Evolutionary conservation across 306 rosid genomes (phyloP).

Genomic region (Trifolium fragiferum): DNA sequence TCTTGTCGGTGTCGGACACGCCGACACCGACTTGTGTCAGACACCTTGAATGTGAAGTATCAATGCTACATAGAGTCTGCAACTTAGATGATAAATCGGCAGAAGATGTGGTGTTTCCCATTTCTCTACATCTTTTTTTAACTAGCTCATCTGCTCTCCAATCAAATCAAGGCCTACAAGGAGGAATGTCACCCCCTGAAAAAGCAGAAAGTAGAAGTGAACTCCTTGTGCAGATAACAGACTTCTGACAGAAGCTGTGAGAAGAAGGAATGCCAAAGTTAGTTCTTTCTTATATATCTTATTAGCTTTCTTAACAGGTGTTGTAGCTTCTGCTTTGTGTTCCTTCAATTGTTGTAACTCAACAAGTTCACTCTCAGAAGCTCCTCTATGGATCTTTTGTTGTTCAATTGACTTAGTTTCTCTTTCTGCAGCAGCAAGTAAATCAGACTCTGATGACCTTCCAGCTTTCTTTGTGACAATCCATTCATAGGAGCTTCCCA

Average conservation of each 20-base stretch:
- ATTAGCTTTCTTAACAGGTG: slow-evolving; percentile 65
- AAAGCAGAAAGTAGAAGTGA: slow-evolving; percentile 92
- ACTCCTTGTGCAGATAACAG: slow-evolving; percentile 92
- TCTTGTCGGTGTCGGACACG: background rate
- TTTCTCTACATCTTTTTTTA: slow-evolving; percentile 15
- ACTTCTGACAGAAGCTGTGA: slow-evolving; percentile 86
- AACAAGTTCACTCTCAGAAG: slow-evolving; percentile 76
- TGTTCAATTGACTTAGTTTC: slow-evolving; percentile 64
- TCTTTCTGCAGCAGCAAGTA: slow-evolving; percentile 74
- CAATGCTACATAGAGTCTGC: too few relatives aligned
- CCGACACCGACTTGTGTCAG: too few relatives aligned
- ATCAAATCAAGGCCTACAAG: slow-evolving; percentile 96
- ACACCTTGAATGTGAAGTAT: too few relatives aligned
- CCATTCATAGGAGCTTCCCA: slow-evolving; percentile 98
- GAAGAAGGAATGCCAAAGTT: slow-evolving; percentile 83
- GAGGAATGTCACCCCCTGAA: slow-evolving; percentile 94
- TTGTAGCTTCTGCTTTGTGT: slow-evolving; percentile 52
- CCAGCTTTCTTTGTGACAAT: slow-evolving; percentile 93
- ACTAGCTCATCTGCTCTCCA: slow-evolving; percentile 88
- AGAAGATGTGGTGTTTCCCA: slow-evolving; percentile 17
- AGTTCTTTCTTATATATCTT: slow-evolving; percentile 85
- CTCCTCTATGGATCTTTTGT: slow-evolving; percentile 63
- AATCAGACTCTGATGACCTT: slow-evolving; percentile 84
- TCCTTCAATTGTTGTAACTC: slow-evolving; percentile 63
- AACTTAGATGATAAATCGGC: slow-evolving; percentile 5